Evolutionary conservation across 2,329 filamentous ascomycete species (phyloP).

Genomic region (Ceratocystis harringtonii): DNA sequence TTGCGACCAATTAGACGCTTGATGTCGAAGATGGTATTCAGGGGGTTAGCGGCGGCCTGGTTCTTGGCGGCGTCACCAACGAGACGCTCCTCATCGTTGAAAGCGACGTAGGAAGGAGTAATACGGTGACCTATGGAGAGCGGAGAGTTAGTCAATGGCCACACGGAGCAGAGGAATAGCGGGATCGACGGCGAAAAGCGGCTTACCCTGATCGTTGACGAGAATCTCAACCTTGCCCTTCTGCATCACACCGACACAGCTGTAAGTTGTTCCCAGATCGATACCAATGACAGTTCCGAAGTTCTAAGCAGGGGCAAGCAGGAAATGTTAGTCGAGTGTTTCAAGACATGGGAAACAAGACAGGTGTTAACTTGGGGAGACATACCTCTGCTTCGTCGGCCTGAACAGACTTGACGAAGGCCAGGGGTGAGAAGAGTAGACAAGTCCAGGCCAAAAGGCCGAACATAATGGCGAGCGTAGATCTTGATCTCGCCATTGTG

Average conservation of each 20-base stretch:
- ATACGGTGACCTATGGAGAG: constrained; percentile 60
- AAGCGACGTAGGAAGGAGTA: constrained; percentile 87
- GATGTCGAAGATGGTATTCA: constrained; percentile 63
- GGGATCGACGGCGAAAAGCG: neutral
- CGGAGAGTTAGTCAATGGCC: neutral
- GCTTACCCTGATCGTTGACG: constrained; percentile 64
- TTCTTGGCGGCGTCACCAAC: constrained; percentile 97
- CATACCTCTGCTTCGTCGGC: constrained; percentile 50
- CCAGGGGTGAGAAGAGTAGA: constrained; percentile 74
- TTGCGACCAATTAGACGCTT: constrained; percentile 81
- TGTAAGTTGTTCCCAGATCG: constrained; percentile 78
- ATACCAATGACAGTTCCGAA: constrained; percentile 91
- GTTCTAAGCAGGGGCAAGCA: constrained; percentile 25
- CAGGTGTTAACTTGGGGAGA: neutral
- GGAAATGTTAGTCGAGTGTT: neutral
- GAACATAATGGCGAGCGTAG: constrained; percentile 63
- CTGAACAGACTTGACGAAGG: constrained; percentile 64
- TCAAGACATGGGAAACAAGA: neutral
- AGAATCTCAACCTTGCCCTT: constrained; percentile 91
- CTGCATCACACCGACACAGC: constrained; percentile 90
- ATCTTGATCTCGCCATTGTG: constrained; percentile 43
- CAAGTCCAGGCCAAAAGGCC: constrained; percentile 85
- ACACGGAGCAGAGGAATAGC: neutral
- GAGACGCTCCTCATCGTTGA: constrained; percentile 91
- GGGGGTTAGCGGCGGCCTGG: constrained; percentile 70